Percentiles rank a stretch among this genome's conserved stretches.
phyloP scores from a whole-genome alignment of 2,329 filamentous ascomycete genomes.

The Xylaria sp. region DNA sequence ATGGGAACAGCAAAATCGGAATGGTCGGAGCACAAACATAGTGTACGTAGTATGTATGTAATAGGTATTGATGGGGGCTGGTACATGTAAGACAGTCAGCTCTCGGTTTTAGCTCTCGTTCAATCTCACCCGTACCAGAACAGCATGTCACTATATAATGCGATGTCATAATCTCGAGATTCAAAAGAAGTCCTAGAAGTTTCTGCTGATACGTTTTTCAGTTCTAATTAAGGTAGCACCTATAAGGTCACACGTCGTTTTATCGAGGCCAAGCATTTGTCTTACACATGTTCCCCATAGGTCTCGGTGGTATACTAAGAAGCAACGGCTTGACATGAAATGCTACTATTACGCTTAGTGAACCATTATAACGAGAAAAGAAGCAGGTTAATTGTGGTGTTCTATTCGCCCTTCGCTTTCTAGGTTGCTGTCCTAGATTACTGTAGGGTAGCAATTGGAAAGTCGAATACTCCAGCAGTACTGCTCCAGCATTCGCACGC shows the following conservation, averaged over 20 bases:
- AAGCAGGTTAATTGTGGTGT: background rate
- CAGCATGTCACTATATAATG: constrained; percentile 7
- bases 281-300: background rate
- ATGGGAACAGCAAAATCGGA: background rate
- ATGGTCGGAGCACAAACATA: constrained; percentile 1
- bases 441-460: constrained; percentile 12
- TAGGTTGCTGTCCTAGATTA: constrained; percentile 3
- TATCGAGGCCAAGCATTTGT: background rate
- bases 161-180: background rate
- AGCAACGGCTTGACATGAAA: background rate
- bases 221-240: background rate
- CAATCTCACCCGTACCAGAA: background rate
- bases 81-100: constrained; percentile 7
- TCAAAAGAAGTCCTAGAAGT: background rate
- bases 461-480: background rate
- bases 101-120: constrained; percentile 11
- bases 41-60: background rate
- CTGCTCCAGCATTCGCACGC: background rate
- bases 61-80: constrained; percentile 5
- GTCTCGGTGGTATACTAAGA: background rate
- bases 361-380: background rate
- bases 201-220: background rate
- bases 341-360: background rate
- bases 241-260: constrained; percentile 2
- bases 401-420: constrained; percentile 8